A percentile compares a stretch with the other conserved stretches of the same genome.
phyloP scores from a whole-genome alignment of 2,329 filamentous ascomycete species.

The Sordariomycetes sp. region DNA sequence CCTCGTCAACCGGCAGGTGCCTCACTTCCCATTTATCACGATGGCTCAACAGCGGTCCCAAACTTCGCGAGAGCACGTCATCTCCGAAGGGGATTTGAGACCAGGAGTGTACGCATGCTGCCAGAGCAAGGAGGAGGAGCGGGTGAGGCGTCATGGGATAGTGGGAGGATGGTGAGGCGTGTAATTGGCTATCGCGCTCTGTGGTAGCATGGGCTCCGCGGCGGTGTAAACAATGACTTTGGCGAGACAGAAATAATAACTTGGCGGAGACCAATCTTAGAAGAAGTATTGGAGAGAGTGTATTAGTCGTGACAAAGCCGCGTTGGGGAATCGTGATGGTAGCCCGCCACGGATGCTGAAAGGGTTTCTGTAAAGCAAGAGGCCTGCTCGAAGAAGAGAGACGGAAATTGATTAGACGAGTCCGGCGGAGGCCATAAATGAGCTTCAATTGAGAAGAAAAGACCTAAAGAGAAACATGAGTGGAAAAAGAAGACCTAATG shows the following conservation, averaged over 20 bases:
- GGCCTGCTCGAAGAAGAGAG: not conserved
- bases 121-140: conserved; percentile 3
- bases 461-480: not conserved
- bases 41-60: not conserved
- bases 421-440: not conserved
- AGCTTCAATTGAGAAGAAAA: not conserved
- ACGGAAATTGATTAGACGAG: not conserved
- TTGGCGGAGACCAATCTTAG: not conserved
- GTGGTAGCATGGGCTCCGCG: conserved; percentile 1
- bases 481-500: not conserved
- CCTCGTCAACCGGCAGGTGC: conserved; percentile 3
- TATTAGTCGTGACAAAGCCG: not conserved
- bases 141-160: conserved; percentile 1
- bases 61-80: not conserved
- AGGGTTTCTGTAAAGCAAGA: too few species aligned
- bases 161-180: not conserved
- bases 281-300: not conserved
- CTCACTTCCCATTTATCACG: not conserved
- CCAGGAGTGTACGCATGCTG: conserved; percentile 2
- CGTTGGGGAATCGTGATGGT: not conserved
- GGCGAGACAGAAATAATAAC: not conserved
- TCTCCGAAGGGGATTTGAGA: conserved; percentile 1
- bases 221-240: not conserved
- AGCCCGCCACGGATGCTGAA: not conserved
- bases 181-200: conserved; percentile 4